A percentile compares a stretch with the other conserved stretches of the same genome.
phyloP scores from a whole-genome alignment of 306 rosid species.

The Alnus glutinosa region DNA sequence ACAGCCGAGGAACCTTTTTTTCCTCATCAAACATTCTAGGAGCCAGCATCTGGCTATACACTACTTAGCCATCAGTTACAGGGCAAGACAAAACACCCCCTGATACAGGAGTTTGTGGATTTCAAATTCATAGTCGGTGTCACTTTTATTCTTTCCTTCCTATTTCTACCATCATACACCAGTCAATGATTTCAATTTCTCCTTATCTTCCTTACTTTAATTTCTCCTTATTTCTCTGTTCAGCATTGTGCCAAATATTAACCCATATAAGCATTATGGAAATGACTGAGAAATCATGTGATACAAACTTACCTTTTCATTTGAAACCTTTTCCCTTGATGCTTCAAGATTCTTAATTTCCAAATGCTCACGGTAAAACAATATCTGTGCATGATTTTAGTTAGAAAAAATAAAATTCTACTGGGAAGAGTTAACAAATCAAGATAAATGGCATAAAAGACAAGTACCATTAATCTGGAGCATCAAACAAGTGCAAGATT shows the following conservation, averaged over 20 bases:
- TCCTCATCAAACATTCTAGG: background rate
- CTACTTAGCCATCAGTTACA: background rate
- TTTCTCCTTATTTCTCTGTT: background rate
- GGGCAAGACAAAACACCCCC: background rate
- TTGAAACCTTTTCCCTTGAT: conserved; percentile 36
- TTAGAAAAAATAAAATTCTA: conserved; percentile 22
- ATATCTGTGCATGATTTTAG: conserved; percentile 46
- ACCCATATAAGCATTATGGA: conserved; percentile 14
- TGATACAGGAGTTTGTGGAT: background rate
- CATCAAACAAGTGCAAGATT: conserved; percentile 15
- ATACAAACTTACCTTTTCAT: conserved; percentile 51
- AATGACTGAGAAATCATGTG: conserved; percentile 13
- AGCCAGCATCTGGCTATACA: background rate
- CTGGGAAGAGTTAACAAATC: conserved; percentile 14
- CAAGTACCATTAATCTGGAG: background rate
- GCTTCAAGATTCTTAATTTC: conserved; percentile 54
- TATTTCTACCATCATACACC: background rate
- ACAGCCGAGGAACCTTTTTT: background rate
- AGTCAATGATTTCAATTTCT: background rate
- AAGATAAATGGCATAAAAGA: conserved; percentile 12
- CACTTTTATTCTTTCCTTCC: background rate
- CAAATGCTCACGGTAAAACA: conserved; percentile 64
- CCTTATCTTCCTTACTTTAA: background rate
- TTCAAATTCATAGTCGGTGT: background rate
- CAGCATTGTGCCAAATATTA: background rate